phyloP scores from a whole-genome alignment of 257 asterid species.

The Ehretia macrophylla region DNA sequence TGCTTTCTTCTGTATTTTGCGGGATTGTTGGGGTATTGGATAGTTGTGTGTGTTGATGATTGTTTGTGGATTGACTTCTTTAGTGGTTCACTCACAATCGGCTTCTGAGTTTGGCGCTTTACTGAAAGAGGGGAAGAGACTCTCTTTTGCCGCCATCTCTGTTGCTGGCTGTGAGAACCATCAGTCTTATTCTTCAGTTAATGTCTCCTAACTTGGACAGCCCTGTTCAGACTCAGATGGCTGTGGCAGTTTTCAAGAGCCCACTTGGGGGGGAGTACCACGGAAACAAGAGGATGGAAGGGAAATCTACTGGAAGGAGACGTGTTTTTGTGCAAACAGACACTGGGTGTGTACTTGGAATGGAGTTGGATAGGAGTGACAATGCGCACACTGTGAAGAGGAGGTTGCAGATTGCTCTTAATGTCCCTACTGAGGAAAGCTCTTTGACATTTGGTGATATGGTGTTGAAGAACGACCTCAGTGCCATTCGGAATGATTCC shows the following conservation, averaged over 20 bases:
- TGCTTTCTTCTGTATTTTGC: constrained; percentile 13
- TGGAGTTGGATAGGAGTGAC: constrained; percentile 16
- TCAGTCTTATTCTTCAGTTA: neutral
- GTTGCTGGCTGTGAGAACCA: constrained; percentile 11
- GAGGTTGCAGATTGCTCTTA: constrained; percentile 13
- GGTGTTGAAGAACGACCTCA: constrained; percentile 15
- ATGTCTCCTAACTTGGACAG: constrained; percentile 3
- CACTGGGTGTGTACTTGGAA: constrained; percentile 13
- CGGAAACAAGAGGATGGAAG: neutral
- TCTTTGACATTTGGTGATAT: constrained; percentile 14
- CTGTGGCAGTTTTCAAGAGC: constrained; percentile 9
- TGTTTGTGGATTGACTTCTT: constrained; percentile 17
- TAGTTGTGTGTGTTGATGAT: constrained; percentile 35
- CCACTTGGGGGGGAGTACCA: neutral
- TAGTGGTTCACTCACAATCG: constrained; percentile 22
- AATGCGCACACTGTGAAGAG: constrained; percentile 18
- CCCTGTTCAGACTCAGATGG: constrained; percentile 12
- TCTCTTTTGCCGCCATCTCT: constrained; percentile 40
- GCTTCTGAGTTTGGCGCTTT: constrained; percentile 36
- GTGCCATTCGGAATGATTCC: constrained; percentile 9
- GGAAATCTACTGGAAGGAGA: constrained; percentile 4
- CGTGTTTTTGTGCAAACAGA: constrained; percentile 21
- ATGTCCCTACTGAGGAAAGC: constrained; percentile 15
- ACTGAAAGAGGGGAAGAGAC: constrained; percentile 34
- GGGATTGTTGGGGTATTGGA: constrained; percentile 11